These are phyloP conservation scores for Potentilla sterilis DNA, from an alignment of 306 rosid species.

Conservation along the genomic window DNA sequence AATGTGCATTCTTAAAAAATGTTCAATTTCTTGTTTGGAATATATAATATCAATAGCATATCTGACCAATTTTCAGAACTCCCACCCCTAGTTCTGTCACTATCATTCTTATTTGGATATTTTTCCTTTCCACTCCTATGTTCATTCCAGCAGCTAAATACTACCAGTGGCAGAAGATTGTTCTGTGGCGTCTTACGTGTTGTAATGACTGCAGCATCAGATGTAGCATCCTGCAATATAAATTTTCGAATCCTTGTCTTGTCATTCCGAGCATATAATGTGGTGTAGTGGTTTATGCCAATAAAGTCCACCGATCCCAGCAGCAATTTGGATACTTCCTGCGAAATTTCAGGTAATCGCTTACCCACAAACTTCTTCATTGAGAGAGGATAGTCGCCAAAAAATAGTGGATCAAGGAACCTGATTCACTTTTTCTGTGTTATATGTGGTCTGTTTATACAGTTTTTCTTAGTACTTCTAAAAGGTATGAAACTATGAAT, in stretches of 20 bases:
- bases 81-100: not conserved
- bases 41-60: not conserved
- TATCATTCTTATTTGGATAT: not conserved
- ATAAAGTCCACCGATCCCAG: conserved; percentile 72
- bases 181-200: conserved; percentile 51
- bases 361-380: conserved; percentile 64
- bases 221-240: conserved; percentile 57
- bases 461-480: not conserved
- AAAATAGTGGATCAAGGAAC: conserved; percentile 82
- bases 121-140: conserved; percentile 2
- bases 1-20: not conserved
- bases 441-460: conserved; percentile 11
- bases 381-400: conserved; percentile 76
- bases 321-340: conserved; percentile 41
- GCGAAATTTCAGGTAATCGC: conserved; percentile 71
- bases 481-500: not conserved
- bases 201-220: conserved; percentile 81
- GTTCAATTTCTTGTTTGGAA: not conserved
- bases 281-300: conserved; percentile 86
- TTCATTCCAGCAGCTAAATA: conserved; percentile 16
- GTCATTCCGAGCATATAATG: conserved; percentile 78
- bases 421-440: conserved; percentile 42
- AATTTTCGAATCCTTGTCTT: conserved; percentile 57
- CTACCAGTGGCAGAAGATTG: not conserved
- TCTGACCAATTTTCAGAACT: not conserved